phyloP scores from a whole-genome alignment of 202 grass and related monocot species.

The Dendrocalamus latiflorus region DNA sequence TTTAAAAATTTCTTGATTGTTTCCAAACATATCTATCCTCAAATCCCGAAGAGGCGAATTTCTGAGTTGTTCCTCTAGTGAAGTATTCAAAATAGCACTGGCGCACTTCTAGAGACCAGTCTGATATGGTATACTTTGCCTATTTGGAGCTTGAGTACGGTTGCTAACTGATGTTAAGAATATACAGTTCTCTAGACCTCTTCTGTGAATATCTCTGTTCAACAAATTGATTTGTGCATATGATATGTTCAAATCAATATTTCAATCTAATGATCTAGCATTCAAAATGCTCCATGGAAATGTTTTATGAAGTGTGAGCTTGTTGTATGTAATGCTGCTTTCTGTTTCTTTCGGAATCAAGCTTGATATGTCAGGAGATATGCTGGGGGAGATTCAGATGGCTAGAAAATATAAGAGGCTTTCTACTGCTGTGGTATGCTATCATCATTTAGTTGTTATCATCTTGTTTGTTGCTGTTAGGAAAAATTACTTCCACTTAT shows the following conservation, averaged over 20 bases:
- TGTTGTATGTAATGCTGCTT: constrained; percentile 24
- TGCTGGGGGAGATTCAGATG: constrained; percentile 50
- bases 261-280: constrained; percentile 19
- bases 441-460: constrained; percentile 26
- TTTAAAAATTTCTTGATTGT: neutral
- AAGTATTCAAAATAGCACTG: neutral
- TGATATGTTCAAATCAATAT: constrained; percentile 11
- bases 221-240: neutral
- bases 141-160: constrained; percentile 4
- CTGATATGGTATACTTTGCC: neutral
- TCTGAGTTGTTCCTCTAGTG: neutral
- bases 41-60: neutral
- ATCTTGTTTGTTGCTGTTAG: constrained; percentile 14
- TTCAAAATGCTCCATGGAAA: neutral
- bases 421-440: constrained; percentile 70
- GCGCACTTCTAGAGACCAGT: neutral
- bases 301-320: neutral
- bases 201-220: neutral
- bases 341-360: constrained; percentile 49
- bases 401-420: constrained; percentile 60
- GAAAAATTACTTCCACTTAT: constrained; percentile 31
- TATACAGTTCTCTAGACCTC: constrained; percentile 6
- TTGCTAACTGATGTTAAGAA: constrained; percentile 19
- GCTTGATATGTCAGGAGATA: constrained; percentile 54
- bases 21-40: neutral